Percentiles rank a stretch among this genome's conserved stretches.
Conservation (phyloP, 192 early-diverging fungal species). For the Rhizoclosmatium globosum region DNA sequence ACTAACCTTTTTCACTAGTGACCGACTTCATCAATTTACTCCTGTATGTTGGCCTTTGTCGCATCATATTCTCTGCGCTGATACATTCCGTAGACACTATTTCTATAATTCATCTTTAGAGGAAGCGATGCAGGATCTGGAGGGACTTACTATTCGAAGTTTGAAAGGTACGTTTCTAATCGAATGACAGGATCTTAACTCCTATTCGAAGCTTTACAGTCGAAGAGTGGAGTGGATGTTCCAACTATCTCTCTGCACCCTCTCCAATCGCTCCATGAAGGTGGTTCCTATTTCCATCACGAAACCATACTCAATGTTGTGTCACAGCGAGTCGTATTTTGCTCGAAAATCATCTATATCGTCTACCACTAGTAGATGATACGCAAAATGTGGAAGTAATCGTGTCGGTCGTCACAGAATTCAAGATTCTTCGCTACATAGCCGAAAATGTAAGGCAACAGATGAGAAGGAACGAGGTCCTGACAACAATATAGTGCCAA, state of each 20-base stretch:
- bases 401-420: slow-evolving; percentile 89
- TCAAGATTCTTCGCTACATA: slow-evolving; percentile 88
- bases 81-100: slow-evolving; percentile 62
- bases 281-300: slow-evolving; percentile 18
- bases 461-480: neutral
- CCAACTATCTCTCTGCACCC: slow-evolving; percentile 82
- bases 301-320: neutral
- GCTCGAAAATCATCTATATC: slow-evolving; percentile 83
- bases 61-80: neutral
- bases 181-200: slow-evolving; percentile 50
- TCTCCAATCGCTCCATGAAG: slow-evolving; percentile 84
- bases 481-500: slow-evolving; percentile 2
- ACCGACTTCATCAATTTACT: slow-evolving; percentile 96
- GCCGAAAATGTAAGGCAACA: slow-evolving; percentile 74
- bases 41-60: slow-evolving; percentile 60
- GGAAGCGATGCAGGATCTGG: slow-evolving; percentile 88
- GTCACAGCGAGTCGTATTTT: slow-evolving; percentile 73
- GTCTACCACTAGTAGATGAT: slow-evolving; percentile 88
- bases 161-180: slow-evolving; percentile 61
- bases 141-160: slow-evolving; percentile 75
- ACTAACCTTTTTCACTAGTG: slow-evolving; percentile 51
- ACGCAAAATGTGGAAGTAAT: slow-evolving; percentile 83
- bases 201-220: slow-evolving; percentile 17
- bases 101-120: slow-evolving; percentile 70
- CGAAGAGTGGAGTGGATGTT: slow-evolving; percentile 16